Conservation (phyloP, 2,329 filamentous ascomycete genomes). For the Hypoxylon sp. region DNA sequence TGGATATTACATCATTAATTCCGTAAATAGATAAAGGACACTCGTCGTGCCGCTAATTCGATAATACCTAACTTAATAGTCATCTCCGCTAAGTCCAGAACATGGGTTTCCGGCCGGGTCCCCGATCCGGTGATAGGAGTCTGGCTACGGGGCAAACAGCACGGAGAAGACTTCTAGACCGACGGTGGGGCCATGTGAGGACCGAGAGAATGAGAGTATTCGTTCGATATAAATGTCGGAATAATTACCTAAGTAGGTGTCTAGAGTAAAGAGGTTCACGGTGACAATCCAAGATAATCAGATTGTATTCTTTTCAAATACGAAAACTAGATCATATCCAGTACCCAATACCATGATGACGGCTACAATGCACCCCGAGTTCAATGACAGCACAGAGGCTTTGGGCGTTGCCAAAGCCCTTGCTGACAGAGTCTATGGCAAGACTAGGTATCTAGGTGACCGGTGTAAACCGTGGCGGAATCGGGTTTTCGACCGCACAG, state of each 20-base stretch:
- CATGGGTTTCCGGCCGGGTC: neutral
- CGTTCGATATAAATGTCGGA: neutral
- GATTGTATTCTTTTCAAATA: neutral
- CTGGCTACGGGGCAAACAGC: neutral
- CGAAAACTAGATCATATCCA: neutral
- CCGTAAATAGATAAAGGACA: neutral
- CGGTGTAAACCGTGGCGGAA: conserved; percentile 52
- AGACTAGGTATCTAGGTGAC: conserved; percentile 54
- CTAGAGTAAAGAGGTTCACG: neutral
- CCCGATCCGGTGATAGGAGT: neutral
- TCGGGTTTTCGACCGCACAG: conserved; percentile 52
- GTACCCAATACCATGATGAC: conserved; percentile 38
- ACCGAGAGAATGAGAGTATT: too few relatives aligned
- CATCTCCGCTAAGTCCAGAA: neutral
- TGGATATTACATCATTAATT: neutral
- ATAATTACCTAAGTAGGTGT: neutral
- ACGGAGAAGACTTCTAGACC: neutral
- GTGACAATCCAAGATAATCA: neutral
- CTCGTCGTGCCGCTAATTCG: neutral
- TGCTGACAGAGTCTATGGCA: conserved; percentile 50
- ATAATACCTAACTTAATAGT: neutral
- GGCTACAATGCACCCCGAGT: conserved; percentile 52
- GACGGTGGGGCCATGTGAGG: too few relatives aligned
- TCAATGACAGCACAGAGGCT: conserved; percentile 53
- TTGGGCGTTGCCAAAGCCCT: conserved; percentile 55